phyloP scores from a whole-genome alignment of 2,329 filamentous ascomycete species.

The Phyllosticta ampelicida region DNA sequence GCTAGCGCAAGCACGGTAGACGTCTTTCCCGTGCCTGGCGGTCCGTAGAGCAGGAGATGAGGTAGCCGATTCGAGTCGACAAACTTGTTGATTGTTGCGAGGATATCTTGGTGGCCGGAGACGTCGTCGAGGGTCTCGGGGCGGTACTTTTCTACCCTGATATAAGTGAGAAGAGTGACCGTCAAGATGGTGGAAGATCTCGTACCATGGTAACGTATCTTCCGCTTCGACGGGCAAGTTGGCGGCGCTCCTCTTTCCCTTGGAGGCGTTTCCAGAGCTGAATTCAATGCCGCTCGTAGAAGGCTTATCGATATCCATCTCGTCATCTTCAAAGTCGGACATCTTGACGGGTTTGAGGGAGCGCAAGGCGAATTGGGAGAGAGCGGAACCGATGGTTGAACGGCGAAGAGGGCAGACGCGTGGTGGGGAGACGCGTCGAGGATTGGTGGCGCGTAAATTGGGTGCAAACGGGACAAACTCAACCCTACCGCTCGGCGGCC shows the following conservation, averaged over 20 bases:
- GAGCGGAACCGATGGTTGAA: not conserved
- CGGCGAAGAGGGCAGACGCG: conserved; percentile 12
- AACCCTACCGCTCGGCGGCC: conserved; percentile 22
- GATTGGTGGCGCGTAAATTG: conserved; percentile 25
- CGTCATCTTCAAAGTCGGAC: conserved; percentile 51
- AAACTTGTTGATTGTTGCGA: conserved; percentile 96
- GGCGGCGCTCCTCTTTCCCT: conserved; percentile 85
- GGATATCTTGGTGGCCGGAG: conserved; percentile 92
- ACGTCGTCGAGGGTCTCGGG: conserved; percentile 84
- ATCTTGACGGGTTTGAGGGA: conserved; percentile 23
- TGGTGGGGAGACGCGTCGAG: conserved; percentile 8
- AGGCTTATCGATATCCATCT: conserved; percentile 56
- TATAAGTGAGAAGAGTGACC: not conserved
- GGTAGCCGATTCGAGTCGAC: conserved; percentile 88
- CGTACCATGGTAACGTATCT: conserved; percentile 84
- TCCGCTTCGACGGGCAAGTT: conserved; percentile 91
- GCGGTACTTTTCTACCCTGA: conserved; percentile 92
- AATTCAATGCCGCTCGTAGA: conserved; percentile 50
- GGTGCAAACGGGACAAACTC: conserved; percentile 25
- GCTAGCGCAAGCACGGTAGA: conserved; percentile 92
- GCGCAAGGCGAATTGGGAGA: not conserved
- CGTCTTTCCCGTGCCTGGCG: conserved; percentile 93
- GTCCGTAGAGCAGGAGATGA: conserved; percentile 92
- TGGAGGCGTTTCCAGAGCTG: conserved; percentile 60
- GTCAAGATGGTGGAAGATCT: not conserved